phyloP scores from a whole-genome alignment of 78 protist genomes.

The Speleostelium caveatum region DNA sequence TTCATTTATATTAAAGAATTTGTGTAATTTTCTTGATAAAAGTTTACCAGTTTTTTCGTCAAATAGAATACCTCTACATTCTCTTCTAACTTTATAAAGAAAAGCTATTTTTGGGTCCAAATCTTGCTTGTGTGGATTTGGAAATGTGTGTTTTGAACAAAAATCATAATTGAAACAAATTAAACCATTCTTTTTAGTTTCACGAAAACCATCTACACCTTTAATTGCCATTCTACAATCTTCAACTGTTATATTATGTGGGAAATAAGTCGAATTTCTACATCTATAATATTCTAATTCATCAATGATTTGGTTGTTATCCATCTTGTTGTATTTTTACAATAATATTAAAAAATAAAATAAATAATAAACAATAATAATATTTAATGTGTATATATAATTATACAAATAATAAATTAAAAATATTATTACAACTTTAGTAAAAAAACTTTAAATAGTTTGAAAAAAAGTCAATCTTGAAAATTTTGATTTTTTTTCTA shows the following conservation, averaged over 20 bases:
- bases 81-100: conserved; percentile 59
- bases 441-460: too few relatives aligned
- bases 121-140: conserved; percentile 9
- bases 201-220: conserved; percentile 58
- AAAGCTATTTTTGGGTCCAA: conserved; percentile 30
- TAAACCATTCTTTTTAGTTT: conserved; percentile 9
- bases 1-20: conserved; percentile 66
- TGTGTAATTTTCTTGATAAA: conserved; percentile 53
- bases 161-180: conserved; percentile 63
- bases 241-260: conserved; percentile 53
- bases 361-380: too few relatives aligned
- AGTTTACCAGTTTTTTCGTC: conserved; percentile 18
- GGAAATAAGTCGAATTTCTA: conserved; percentile 30
- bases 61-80: conserved; percentile 65
- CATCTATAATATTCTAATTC: conserved; percentile 2
- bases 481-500: too few relatives aligned
- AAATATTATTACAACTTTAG: too few relatives aligned
- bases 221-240: conserved; percentile 61
- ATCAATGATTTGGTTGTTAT: not conserved
- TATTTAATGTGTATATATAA: too few relatives aligned
- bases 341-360: too few relatives aligned
- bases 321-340: too few relatives aligned
- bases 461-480: too few relatives aligned
- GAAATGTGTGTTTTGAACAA: conserved; percentile 39
- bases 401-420: too few relatives aligned